Evolutionary conservation across 768 basidiomycete species (phyloP).

Genomic region (Mycena belliarum): DNA sequence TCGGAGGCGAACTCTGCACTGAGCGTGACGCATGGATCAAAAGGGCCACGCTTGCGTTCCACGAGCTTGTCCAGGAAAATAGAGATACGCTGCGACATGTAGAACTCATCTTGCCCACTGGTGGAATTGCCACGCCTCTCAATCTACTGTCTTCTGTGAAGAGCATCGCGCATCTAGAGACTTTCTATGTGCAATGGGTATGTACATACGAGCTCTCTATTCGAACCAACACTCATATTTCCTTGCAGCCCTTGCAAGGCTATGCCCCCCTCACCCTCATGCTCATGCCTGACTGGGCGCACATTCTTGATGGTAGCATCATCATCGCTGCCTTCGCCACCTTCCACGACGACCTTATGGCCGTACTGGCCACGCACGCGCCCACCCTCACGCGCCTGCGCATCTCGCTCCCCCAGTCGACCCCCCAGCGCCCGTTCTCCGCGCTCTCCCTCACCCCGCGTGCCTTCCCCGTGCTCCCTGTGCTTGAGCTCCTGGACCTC

Average conservation of each 20-base stretch:
- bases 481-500: constrained; percentile 1
- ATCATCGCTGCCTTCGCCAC: neutral
- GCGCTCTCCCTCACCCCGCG: neutral
- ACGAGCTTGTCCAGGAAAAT: neutral
- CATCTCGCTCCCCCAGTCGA: constrained; percentile 1
- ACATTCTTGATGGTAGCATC: neutral
- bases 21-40: neutral
- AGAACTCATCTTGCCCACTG: constrained; percentile 4
- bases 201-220: neutral
- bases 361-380: neutral
- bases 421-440: neutral
- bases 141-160: neutral
- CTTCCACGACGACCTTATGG: neutral
- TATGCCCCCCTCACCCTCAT: neutral
- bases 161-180: neutral
- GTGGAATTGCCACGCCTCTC: constrained; percentile 6
- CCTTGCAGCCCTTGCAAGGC: neutral
- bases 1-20: neutral
- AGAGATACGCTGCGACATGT: constrained; percentile 1
- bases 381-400: neutral
- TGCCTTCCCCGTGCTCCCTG: neutral
- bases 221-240: neutral
- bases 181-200: constrained; percentile 7
- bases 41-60: neutral
- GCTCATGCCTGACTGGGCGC: neutral